A percentile compares a stretch with the other conserved stretches of the same genome.
These are phyloP conservation scores for Paraphaeosphaeria minitans DNA, from an alignment of 2,329 filamentous ascomycete species.

Conservation along the genomic window DNA sequence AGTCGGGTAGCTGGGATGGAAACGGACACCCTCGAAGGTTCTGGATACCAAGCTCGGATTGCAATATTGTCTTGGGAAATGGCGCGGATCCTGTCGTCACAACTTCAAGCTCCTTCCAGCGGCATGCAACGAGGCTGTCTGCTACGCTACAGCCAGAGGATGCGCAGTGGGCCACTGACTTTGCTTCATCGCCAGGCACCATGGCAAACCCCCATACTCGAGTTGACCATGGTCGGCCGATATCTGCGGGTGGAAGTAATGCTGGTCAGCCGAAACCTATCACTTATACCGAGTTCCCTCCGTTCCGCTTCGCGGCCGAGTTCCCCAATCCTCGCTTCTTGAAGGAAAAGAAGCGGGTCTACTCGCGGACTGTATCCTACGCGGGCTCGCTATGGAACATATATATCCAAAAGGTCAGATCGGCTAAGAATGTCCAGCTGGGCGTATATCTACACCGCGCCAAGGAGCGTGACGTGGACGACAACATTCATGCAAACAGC, in stretches of 20 bases:
- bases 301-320: constrained; percentile 63
- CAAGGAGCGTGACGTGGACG: constrained; percentile 59
- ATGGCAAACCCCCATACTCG: constrained; percentile 42
- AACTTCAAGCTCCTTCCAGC: constrained; percentile 52
- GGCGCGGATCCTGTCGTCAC: constrained; percentile 58
- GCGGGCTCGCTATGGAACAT: constrained; percentile 65
- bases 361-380: constrained; percentile 64
- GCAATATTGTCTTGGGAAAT: constrained; percentile 62
- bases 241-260: constrained; percentile 43
- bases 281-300: constrained; percentile 60
- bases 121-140: constrained; percentile 55
- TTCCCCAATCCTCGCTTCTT: constrained; percentile 61
- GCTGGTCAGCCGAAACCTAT: constrained; percentile 47
- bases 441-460: constrained; percentile 65
- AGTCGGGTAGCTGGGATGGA: constrained; percentile 59
- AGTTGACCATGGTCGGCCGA: constrained; percentile 36
- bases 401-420: constrained; percentile 65
- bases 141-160: constrained; percentile 60
- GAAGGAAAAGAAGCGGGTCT: constrained; percentile 64
- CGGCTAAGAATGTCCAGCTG: constrained; percentile 60
- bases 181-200: constrained; percentile 54
- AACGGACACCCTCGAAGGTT: constrained; percentile 61
- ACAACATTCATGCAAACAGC: constrained; percentile 47
- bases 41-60: constrained; percentile 62
- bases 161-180: constrained; percentile 61